Evolutionary conservation across 176 grass and related monocot genomes (phyloP), one percentile per base, ranked within the genome.

Genomic region (Cenchrus purpureus): DNA sequence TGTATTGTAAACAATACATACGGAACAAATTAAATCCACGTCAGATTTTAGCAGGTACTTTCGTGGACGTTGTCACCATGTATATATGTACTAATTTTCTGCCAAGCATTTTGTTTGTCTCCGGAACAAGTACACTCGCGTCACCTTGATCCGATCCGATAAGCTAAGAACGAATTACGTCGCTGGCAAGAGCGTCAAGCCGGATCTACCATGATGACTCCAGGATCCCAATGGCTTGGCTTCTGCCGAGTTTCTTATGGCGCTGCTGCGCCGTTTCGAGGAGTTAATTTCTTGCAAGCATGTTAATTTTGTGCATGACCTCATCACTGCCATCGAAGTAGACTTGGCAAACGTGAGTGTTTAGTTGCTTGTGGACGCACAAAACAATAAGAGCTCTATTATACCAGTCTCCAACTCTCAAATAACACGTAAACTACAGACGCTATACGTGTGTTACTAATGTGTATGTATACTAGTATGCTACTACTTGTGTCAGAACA

Each of bases 301-400:
- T 22, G 43, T 56, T 52, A 56, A 0, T 65, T 76, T 29, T 65
- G 13, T 31, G 12, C 48, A 54, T 68, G 63, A 84, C 44, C 48
- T 84, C 82, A 84, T 77, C 61, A 20, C n/a, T 57, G n/a, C 65
- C 20, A 56, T 76, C 82, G 31, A 20, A 48, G 82, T 65, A 80
- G 11, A 10, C 49, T 7, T 66, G 82, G 44, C 34, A 42, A 76
- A 19, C 4, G 6, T 20, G 6, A 60, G 10, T 2, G 4, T 5
- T 43, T 56, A 43, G 15, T 66, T 79, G 16, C 10, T 79, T 52
- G 28, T 3, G 51, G 8, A 61, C 20, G 8, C 2, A 63, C 3
- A 65, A 1, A 28, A 8, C 31, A 32, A 32, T 32, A 32, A 32
- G 31, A 32, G 31, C 31, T 32, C 31, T 32, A 32, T 32, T 40